Conservation (phyloP, 2,329 filamentous ascomycete genomes). For the Emericellopsis atlantica region DNA sequence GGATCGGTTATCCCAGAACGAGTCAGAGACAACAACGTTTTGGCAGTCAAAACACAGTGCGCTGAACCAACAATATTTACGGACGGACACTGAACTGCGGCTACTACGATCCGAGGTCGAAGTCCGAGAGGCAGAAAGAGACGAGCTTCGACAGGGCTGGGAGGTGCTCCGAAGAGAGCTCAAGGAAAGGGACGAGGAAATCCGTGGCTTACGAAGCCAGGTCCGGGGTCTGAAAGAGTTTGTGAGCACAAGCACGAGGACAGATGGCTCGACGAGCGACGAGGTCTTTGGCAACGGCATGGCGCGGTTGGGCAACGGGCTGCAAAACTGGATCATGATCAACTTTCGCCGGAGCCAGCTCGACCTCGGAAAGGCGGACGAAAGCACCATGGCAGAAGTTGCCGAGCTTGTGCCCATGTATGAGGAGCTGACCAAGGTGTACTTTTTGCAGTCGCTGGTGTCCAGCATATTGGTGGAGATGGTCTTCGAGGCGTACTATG, state of each 20-base stretch:
- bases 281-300: slow-evolving; percentile 53
- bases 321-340: slow-evolving; percentile 64
- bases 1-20: slow-evolving; percentile 36
- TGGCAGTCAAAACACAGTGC: slow-evolving; percentile 44
- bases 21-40: slow-evolving; percentile 41
- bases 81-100: slow-evolving; percentile 38
- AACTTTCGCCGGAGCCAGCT: slow-evolving; percentile 54
- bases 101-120: slow-evolving; percentile 36
- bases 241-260: slow-evolving; percentile 54
- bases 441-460: slow-evolving; percentile 50
- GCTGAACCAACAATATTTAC: slow-evolving; percentile 38
- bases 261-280: slow-evolving; percentile 50
- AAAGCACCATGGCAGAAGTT: slow-evolving; percentile 28
- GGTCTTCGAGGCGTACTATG: slow-evolving; percentile 51
- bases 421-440: slow-evolving; percentile 44
- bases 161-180: slow-evolving; percentile 32
- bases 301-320: slow-evolving; percentile 48
- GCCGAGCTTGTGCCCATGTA: slow-evolving; percentile 43
- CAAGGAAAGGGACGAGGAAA: slow-evolving; percentile 40
- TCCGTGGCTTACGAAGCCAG: slow-evolving; percentile 41
- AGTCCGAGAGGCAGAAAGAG: slow-evolving; percentile 29
- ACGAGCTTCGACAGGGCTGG: slow-evolving; percentile 36
- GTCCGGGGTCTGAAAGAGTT: slow-evolving; percentile 58
- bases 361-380: slow-evolving; percentile 28
- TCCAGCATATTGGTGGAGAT: slow-evolving; percentile 46